Evolutionary conservation across 768 basidiomycete species (phyloP).

Genomic region (Hericium rajendrae): DNA sequence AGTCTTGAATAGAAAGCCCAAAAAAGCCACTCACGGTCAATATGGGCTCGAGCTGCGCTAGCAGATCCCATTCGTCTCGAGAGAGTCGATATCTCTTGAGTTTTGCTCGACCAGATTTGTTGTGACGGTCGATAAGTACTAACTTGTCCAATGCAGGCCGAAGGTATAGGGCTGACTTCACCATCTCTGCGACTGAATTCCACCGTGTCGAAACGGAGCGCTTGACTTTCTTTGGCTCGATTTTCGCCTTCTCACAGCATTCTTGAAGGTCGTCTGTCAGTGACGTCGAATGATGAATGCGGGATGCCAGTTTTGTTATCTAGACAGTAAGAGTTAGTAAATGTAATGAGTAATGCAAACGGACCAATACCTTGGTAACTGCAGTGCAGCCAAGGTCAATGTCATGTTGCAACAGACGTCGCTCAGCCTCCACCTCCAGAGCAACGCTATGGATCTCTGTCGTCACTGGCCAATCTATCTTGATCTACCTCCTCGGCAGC

Average conservation of each 20-base stretch:
- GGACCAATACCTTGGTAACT: constrained; percentile 7
- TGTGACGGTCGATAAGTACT: constrained; percentile 11
- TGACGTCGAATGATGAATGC: constrained; percentile 6
- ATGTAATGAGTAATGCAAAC: background rate
- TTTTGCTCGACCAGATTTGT: constrained; percentile 3
- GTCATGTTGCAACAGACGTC: background rate
- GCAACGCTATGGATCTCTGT: background rate
- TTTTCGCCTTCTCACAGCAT: background rate
- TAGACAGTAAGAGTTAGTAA: background rate
- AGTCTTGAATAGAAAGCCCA: background rate
- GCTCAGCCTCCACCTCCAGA: background rate
- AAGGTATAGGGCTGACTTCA: constrained; percentile 12
- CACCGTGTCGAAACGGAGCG: constrained; percentile 17
- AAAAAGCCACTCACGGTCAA: constrained; percentile 11
- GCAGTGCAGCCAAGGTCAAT: background rate
- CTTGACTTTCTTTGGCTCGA: constrained; percentile 6
- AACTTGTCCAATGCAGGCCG: constrained; percentile 9
- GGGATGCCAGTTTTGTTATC: constrained; percentile 8
- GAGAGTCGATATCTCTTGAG: constrained; percentile 11
- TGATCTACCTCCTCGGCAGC: constrained; percentile 2
- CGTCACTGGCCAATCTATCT: constrained; percentile 1
- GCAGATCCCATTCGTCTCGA: constrained; percentile 15
- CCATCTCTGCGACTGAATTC: constrained; percentile 16
- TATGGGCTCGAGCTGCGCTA: constrained; percentile 11
- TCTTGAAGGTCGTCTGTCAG: constrained; percentile 5